phyloP scores from a whole-genome alignment of 495 filamentous ascomycete genomes.

The Lophium mytilinum region DNA sequence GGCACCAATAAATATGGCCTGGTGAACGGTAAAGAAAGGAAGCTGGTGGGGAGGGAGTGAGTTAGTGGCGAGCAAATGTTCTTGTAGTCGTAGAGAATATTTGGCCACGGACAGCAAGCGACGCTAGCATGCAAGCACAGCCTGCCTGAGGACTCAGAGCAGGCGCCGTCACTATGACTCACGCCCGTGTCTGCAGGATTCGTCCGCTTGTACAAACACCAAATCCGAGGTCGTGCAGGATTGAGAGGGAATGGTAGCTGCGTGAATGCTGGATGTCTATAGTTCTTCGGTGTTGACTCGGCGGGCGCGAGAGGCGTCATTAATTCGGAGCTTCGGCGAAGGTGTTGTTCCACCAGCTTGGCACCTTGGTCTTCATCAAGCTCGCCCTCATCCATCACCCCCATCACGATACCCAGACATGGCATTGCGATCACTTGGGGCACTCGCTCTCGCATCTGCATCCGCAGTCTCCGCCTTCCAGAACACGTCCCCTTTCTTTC shows the following conservation, averaged over 20 bases:
- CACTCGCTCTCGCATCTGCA: slow-evolving; percentile 51
- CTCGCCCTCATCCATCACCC: slow-evolving; percentile 1
- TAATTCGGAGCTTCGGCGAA: neutral
- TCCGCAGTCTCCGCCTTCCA: slow-evolving; percentile 60
- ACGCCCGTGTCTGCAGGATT: neutral
- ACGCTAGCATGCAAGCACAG: slow-evolving; percentile 7
- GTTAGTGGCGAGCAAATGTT: slow-evolving; percentile 9
- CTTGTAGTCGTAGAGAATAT: neutral
- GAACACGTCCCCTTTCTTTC: slow-evolving; percentile 79
- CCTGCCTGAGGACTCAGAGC: neutral
- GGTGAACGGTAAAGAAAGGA: neutral
- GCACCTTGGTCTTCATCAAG: too few relatives aligned
- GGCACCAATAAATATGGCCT: slow-evolving; percentile 6
- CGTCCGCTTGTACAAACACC: neutral
- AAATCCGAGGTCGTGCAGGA: neutral
- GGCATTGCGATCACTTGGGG: slow-evolving; percentile 35
- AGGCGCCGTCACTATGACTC: neutral
- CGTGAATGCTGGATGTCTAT: too few relatives aligned
- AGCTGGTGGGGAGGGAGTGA: slow-evolving; percentile 1
- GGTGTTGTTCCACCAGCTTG: neutral
- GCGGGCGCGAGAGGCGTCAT: too few relatives aligned
- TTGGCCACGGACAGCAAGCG: neutral
- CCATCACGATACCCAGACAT: slow-evolving; percentile 8
- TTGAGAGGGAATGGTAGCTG: neutral
- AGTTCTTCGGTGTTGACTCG: too few relatives aligned